Percentiles rank a stretch among this genome's conserved stretches.
Evolutionary conservation across 2,329 filamentous ascomycete species (phyloP).

Genomic region (Bipolaris zeicola): DNA sequence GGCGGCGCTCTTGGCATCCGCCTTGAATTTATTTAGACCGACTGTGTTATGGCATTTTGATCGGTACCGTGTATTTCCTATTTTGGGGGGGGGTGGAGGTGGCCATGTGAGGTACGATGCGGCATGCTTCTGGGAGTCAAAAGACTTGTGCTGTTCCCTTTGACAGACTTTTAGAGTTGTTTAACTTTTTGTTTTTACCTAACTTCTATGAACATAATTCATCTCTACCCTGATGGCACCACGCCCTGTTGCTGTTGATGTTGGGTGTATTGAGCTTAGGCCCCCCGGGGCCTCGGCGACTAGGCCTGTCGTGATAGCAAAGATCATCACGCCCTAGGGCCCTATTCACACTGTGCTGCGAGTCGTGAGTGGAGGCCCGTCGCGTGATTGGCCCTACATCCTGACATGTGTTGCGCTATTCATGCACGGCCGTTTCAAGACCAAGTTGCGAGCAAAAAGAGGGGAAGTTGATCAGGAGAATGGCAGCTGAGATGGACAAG

Average conservation of each 20-base stretch:
- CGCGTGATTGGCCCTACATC: constrained; percentile 5
- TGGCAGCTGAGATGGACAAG: background rate
- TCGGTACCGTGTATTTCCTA: constrained; percentile 39
- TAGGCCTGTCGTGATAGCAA: constrained; percentile 1
- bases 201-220: constrained; percentile 45
- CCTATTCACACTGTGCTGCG: constrained; percentile 6
- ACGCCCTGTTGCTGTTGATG: background rate
- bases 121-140: constrained; percentile 30
- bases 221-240: constrained; percentile 9
- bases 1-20: constrained; percentile 17
- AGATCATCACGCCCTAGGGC: constrained; percentile 5
- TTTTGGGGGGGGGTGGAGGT: constrained; percentile 21
- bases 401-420: constrained; percentile 6
- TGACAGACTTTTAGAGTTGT: constrained; percentile 18
- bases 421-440: constrained; percentile 17
- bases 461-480: constrained; percentile 14
- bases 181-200: constrained; percentile 24
- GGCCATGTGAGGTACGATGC: constrained; percentile 26
- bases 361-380: constrained; percentile 1
- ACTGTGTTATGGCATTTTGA: constrained; percentile 38
- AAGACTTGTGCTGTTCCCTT: constrained; percentile 23
- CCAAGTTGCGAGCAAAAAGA: constrained; percentile 9
- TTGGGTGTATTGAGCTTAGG: background rate
- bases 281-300: background rate
- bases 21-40: constrained; percentile 33